Conservation (phyloP, 176 grass and related monocot genomes). For the Triticum timopheevii region DNA sequence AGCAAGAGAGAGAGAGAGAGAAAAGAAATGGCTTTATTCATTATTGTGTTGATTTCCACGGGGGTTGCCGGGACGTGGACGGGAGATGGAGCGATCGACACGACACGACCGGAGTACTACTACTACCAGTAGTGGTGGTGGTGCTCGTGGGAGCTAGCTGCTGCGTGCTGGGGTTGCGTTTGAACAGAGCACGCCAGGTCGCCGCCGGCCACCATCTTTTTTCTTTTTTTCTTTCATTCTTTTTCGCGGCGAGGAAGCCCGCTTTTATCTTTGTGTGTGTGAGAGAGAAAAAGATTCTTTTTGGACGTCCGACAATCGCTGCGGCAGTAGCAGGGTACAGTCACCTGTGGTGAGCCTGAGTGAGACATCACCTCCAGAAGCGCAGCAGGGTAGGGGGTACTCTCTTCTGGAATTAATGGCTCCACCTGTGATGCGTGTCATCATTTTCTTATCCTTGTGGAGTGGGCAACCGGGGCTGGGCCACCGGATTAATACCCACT, state of each 20-base stretch:
- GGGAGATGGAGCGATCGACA: constrained; percentile 48
- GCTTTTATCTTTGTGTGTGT: neutral
- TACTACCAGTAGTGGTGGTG: neutral
- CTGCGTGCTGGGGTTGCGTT: neutral
- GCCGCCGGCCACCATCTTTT: neutral
- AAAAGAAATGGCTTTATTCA: neutral
- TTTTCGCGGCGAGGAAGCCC: too few relatives aligned
- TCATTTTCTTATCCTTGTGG: neutral
- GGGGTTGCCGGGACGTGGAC: constrained; percentile 9
- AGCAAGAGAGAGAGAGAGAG: too few relatives aligned
- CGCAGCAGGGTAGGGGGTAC: neutral
- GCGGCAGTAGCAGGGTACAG: neutral
- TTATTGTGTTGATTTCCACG: neutral
- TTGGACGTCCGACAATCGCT: neutral
- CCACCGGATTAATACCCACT: neutral
- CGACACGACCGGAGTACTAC: constrained; percentile 23
- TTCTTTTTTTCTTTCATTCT: neutral
- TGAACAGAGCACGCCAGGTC: neutral
- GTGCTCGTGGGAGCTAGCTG: neutral
- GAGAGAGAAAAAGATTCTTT: neutral
- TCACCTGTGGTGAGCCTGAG: neutral
- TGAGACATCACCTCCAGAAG: neutral
- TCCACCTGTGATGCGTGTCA: constrained; percentile 2
- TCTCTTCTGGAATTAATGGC: neutral
- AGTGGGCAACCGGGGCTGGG: neutral